These are phyloP conservation scores for Russula dissimulans DNA, from an alignment of 768 basidiomycete species.

Conservation along the genomic window DNA sequence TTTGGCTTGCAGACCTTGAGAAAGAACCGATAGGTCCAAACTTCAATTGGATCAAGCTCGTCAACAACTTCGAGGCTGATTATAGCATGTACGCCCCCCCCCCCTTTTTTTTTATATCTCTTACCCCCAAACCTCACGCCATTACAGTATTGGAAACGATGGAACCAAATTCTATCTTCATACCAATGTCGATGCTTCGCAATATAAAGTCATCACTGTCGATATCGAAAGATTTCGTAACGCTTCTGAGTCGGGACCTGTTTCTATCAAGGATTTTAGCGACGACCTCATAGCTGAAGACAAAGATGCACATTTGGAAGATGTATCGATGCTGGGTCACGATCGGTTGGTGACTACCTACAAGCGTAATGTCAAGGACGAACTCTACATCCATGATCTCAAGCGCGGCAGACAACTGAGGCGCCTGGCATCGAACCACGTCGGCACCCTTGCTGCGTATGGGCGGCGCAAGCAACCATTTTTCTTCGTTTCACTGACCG, in stretches of 20 bases:
- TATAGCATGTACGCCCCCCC: slow-evolving; percentile 48
- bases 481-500: slow-evolving; percentile 54
- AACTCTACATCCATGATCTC: slow-evolving; percentile 58
- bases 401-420: slow-evolving; percentile 41
- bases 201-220: slow-evolving; percentile 55
- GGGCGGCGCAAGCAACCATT: slow-evolving; percentile 45
- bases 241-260: slow-evolving; percentile 5
- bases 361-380: slow-evolving; percentile 74
- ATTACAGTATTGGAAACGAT: slow-evolving; percentile 51
- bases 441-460: slow-evolving; percentile 51
- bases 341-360: slow-evolving; percentile 54
- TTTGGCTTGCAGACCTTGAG: slow-evolving; percentile 65
- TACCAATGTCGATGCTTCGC: slow-evolving; percentile 59
- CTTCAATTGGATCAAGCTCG: slow-evolving; percentile 64
- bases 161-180: slow-evolving; percentile 51
- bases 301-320: slow-evolving; percentile 49
- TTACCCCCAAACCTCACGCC: neutral
- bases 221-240: slow-evolving; percentile 39
- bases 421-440: slow-evolving; percentile 55
- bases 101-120: neutral
- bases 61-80: slow-evolving; percentile 59
- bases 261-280: slow-evolving; percentile 32
- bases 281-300: slow-evolving; percentile 63
- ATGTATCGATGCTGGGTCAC: slow-evolving; percentile 38
- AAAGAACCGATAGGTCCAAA: slow-evolving; percentile 50